Conservation (phyloP, 164 flowering plant species). For the Vitis labrusca region DNA sequence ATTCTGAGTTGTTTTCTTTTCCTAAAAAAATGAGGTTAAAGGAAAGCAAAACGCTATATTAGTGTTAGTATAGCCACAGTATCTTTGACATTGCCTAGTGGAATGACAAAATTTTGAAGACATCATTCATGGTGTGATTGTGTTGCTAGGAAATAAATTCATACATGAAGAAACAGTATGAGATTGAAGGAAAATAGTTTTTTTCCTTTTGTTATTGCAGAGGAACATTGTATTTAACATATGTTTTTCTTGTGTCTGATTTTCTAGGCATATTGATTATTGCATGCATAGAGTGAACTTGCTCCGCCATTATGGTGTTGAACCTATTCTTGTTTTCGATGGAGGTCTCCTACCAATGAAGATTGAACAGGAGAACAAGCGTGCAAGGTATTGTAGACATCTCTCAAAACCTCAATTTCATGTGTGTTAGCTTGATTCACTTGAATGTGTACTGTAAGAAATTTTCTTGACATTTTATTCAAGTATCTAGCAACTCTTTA, state of each 20-base stretch:
- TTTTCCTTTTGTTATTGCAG: background rate
- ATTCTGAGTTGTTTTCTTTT: too few species aligned
- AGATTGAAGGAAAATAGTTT: background rate
- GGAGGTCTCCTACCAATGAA: slow-evolving; percentile 97
- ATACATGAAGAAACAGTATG: background rate
- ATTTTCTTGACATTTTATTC: too few species aligned
- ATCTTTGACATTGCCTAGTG: too few species aligned
- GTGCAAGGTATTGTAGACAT: slow-evolving; percentile 58
- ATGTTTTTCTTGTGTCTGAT: slow-evolving; percentile 8
- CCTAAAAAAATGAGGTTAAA: too few species aligned
- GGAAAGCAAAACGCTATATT: too few species aligned
- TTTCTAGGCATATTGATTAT: slow-evolving; percentile 84
- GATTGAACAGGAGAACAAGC: slow-evolving; percentile 90
- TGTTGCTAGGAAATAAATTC: too few species aligned
- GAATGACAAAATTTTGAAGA: too few species aligned
- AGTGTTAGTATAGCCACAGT: too few species aligned
- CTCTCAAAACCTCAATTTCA: background rate
- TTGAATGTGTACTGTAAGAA: background rate
- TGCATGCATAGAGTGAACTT: slow-evolving; percentile 97
- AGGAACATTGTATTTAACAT: background rate
- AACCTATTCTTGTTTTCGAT: slow-evolving; percentile 92
- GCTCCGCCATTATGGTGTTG: slow-evolving; percentile 83
- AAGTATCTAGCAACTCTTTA: too few species aligned
- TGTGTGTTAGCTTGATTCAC: background rate
- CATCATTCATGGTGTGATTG: too few species aligned